phyloP scores from a whole-genome alignment of 2,329 filamentous ascomycete species.

The Sclerotinia glacialis region DNA sequence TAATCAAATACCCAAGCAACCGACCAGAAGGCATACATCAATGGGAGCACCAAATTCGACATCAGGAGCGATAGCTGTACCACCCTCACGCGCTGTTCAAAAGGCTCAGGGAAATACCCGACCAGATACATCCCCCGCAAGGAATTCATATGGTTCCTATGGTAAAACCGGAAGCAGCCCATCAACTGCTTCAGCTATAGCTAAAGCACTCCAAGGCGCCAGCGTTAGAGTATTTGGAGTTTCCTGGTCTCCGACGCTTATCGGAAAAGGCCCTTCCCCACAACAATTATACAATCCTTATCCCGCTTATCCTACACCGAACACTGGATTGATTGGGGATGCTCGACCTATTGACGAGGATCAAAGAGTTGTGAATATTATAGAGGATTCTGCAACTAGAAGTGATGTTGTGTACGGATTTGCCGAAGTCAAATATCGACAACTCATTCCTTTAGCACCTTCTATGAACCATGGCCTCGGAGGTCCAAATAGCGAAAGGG shows the following conservation, averaged over 20 bases:
- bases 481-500: slow-evolving; percentile 55
- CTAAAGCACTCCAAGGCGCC: slow-evolving; percentile 91
- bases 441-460: slow-evolving; percentile 85
- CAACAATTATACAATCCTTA: slow-evolving; percentile 77
- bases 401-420: slow-evolving; percentile 98
- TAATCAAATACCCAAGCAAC: slow-evolving; percentile 47
- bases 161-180: slow-evolving; percentile 50
- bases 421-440: slow-evolving; percentile 97
- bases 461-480: slow-evolving; percentile 70
- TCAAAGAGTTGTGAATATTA: slow-evolving; percentile 68
- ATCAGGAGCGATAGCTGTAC: slow-evolving; percentile 65
- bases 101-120: slow-evolving; percentile 64
- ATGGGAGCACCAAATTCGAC: slow-evolving; percentile 68
- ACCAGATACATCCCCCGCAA: slow-evolving; percentile 57
- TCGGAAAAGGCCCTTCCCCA: slow-evolving; percentile 65
- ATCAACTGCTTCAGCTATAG: slow-evolving; percentile 85
- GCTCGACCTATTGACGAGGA: slow-evolving; percentile 76
- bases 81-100: slow-evolving; percentile 70
- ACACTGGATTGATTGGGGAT: slow-evolving; percentile 64
- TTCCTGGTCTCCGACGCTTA: slow-evolving; percentile 61
- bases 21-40: slow-evolving; percentile 71
- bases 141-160: slow-evolving; percentile 72
- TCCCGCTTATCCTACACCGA: slow-evolving; percentile 74
- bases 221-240: slow-evolving; percentile 72
- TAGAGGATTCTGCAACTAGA: slow-evolving; percentile 88